Evolutionary conservation across 805 yeast species (phyloP), one percentile per base, ranked within the genome.

Genomic region (Blastobotrys americana): DNA sequence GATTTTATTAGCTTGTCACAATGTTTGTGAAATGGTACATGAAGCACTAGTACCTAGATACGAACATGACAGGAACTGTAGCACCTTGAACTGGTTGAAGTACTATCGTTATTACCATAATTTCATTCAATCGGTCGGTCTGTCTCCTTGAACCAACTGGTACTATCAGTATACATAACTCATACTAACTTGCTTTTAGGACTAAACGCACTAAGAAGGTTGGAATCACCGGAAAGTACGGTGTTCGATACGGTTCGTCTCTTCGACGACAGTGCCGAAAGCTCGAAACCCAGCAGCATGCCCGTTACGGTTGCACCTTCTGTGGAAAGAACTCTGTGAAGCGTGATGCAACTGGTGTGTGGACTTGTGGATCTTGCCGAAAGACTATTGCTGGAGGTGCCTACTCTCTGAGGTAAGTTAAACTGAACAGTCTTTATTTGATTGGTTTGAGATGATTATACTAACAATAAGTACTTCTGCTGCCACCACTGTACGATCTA

Each of bases 221-320:
- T 73, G 99, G 99, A 76, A 93, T 93, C 82, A 93, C 99, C 74
- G 99, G 99, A 83, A 94, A 94, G 81, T 93, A 87, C 83, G 99
- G 99, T 87, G 97, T 93, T 78, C 89, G 99, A 82, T 93, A 93
- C 81, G 70, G 99, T 89, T 90, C 98, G 67, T 94, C 99, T 59
- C 80, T 93, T 75, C 90, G 99, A 84, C 87, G 97, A 78, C 97
- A 88, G 77, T 85, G 95, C 81, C 89, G 89, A 84, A 93, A 93
- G 81, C 79, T 93, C 75, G 98, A 94, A 79, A 83, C 87, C 68
- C 97, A 88, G 77, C 97, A 89, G 74, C 98, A 90, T 77, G 84
- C 98, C 66, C 86, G 85, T 72, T 93, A 94, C 84, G 95, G 86
- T 75, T 93, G 97, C 76, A 80, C 98, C 55, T 93, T 93, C 97